A percentile compares a stretch with the other conserved stretches of the same genome.
Conservation (phyloP, 768 basidiomycete species). For the Agaricus subrufescens region DNA sequence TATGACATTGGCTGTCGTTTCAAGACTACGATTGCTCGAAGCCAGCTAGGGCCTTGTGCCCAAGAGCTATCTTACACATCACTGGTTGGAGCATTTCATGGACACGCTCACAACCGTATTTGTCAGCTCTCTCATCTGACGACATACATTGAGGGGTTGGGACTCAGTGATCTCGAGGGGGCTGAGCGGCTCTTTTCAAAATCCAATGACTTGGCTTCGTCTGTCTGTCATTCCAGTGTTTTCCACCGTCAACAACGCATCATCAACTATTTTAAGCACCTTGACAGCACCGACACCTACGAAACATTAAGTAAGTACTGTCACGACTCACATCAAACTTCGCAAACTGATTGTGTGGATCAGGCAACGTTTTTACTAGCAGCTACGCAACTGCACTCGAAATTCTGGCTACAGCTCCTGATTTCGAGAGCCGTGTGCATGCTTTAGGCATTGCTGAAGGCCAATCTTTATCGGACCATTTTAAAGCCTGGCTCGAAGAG, state of each 20-base stretch:
- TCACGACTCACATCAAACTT: too few relatives aligned
- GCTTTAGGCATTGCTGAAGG: too few relatives aligned
- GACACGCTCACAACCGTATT: constrained; percentile 23
- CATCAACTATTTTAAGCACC: constrained; percentile 3
- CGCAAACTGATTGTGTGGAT: too few relatives aligned
- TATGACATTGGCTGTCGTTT: constrained; percentile 27
- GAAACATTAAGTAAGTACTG: not conserved
- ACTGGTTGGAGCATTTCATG: constrained; percentile 21
- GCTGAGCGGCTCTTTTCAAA: constrained; percentile 20
- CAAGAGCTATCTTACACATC: not conserved
- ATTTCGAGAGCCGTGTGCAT: too few relatives aligned
- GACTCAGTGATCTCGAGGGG: constrained; percentile 23
- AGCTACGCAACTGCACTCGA: too few relatives aligned
- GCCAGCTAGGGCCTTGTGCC: constrained; percentile 15
- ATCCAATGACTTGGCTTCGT: constrained; percentile 17
- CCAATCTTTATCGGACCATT: not conserved
- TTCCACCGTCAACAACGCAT: constrained; percentile 9
- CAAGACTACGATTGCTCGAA: constrained; percentile 16
- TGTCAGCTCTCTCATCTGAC: constrained; percentile 21
- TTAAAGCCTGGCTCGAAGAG: constrained; percentile 14
- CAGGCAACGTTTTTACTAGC: too few relatives aligned
- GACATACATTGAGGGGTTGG: constrained; percentile 16
- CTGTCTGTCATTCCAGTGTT: constrained; percentile 8
- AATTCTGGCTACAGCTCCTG: too few relatives aligned
- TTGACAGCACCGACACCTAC: constrained; percentile 1